Conservation (phyloP, 2,329 filamentous ascomycete genomes). For the Diaporthe sp. region DNA sequence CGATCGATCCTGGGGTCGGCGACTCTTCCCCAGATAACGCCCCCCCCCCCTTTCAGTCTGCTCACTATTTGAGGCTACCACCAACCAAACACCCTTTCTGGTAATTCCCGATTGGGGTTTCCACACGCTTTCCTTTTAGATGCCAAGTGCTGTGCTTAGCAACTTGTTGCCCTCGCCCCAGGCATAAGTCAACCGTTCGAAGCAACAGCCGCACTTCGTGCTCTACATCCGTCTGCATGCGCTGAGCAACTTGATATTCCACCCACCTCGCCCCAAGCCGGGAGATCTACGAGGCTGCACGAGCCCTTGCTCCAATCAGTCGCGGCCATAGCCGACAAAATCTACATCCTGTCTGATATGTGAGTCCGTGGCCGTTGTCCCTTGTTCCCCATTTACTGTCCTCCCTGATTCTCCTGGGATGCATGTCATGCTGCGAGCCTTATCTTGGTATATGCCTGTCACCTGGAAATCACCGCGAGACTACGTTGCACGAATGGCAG, state of each 20-base stretch:
- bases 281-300: constrained; percentile 25
- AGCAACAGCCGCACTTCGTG: neutral
- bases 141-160: neutral
- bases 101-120: constrained; percentile 38
- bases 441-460: constrained; percentile 35
- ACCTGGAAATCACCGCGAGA: constrained; percentile 25
- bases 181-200: neutral
- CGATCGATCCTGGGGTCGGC: constrained; percentile 27
- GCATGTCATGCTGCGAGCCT: constrained; percentile 34
- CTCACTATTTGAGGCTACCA: constrained; percentile 29
- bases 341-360: constrained; percentile 30
- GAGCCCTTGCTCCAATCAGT: constrained; percentile 28
- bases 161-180: constrained; percentile 8
- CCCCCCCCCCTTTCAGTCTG: constrained; percentile 16
- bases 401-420: constrained; percentile 16
- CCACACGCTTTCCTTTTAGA: neutral
- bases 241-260: constrained; percentile 20
- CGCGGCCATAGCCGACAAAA: neutral
- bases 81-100: constrained; percentile 18
- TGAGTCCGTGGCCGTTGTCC: constrained; percentile 29
- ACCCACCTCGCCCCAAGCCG: neutral
- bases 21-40: constrained; percentile 22
- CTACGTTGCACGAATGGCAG: constrained; percentile 34
- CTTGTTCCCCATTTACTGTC: constrained; percentile 16
- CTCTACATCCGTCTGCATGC: neutral